Conservation (phyloP, 495 filamentous ascomycete species). For the Poronia punctata region DNA sequence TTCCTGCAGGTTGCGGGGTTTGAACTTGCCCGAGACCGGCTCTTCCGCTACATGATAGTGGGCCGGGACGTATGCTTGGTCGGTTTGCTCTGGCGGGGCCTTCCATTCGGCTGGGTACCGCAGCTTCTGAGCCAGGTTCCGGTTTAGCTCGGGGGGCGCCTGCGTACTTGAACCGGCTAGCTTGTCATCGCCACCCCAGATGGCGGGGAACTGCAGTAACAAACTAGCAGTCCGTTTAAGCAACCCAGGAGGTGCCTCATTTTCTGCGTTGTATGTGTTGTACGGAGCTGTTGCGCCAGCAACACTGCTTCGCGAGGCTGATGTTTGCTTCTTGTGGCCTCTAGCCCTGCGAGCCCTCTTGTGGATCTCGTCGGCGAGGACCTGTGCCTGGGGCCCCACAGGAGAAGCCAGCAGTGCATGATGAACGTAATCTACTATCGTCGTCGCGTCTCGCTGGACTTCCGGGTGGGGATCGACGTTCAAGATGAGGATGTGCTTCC, state of each 20-base stretch:
- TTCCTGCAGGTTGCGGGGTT: constrained; percentile 48
- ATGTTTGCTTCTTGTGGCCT: constrained; percentile 36
- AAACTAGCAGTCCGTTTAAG: constrained; percentile 49
- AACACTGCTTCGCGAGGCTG: constrained; percentile 35
- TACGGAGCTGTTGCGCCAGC: constrained; percentile 32
- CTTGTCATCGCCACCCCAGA: constrained; percentile 46
- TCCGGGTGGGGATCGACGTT: constrained; percentile 94
- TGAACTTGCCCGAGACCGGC: constrained; percentile 68
- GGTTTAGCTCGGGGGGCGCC: constrained; percentile 31
- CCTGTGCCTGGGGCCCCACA: constrained; percentile 60
- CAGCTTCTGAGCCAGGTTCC: constrained; percentile 34
- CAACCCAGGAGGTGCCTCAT: constrained; percentile 39
- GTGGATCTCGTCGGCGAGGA: constrained; percentile 69
- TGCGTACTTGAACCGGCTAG: constrained; percentile 22
- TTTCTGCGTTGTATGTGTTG: constrained; percentile 27
- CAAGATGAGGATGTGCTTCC: constrained; percentile 86
- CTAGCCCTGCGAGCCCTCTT: constrained; percentile 47
- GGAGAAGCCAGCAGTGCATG: constrained; percentile 67
- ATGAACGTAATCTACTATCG: constrained; percentile 80
- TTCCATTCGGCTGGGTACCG: constrained; percentile 58
- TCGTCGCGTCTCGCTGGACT: constrained; percentile 72
- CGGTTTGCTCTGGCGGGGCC: constrained; percentile 68
- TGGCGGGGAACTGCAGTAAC: constrained; percentile 38
- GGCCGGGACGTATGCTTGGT: constrained; percentile 57
- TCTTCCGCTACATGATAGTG: constrained; percentile 70